Evolutionary conservation across 1,139 yeast genomes (phyloP).

Genomic region (Ogataea hybrid): DNA sequence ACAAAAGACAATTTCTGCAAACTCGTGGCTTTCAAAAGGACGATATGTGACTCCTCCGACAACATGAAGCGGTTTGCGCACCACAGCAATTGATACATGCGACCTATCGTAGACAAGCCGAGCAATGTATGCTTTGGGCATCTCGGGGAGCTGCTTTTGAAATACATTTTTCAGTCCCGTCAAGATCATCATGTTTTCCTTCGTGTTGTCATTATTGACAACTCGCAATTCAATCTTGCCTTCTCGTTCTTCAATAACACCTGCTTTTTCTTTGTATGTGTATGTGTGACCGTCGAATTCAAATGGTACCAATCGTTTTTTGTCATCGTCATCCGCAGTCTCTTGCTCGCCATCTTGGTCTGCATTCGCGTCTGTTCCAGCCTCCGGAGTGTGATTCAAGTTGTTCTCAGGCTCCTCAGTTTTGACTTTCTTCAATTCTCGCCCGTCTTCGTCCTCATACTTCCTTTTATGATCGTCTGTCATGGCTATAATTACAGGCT

Average conservation of each 20-base stretch:
- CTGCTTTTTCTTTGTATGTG: constrained; percentile 87
- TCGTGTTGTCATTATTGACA: constrained; percentile 88
- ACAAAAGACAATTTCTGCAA: constrained; percentile 98
- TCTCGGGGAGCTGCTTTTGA: constrained; percentile 95
- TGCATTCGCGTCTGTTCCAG: constrained; percentile 11
- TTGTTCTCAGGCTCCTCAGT: constrained; percentile 9
- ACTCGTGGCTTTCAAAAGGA: constrained; percentile 85
- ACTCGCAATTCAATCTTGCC: constrained; percentile 93
- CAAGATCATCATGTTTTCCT: constrained; percentile 83
- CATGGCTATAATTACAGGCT: constrained; percentile 7
- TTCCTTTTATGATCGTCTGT: constrained; percentile 16
- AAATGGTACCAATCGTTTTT: constrained; percentile 51
- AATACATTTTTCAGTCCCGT: constrained; percentile 95
- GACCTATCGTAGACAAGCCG: constrained; percentile 91
- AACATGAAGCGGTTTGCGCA: constrained; percentile 86
- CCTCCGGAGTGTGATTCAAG: neutral
- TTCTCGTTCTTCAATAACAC: constrained; percentile 88
- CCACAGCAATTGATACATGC: constrained; percentile 94
- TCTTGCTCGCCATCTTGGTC: constrained; percentile 29
- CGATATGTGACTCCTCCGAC: constrained; percentile 98
- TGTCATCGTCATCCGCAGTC: constrained; percentile 44
- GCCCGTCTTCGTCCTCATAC: constrained; percentile 27
- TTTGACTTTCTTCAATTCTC: constrained; percentile 14
- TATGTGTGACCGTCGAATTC: constrained; percentile 78
- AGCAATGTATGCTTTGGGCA: constrained; percentile 97